A percentile compares a stretch with the other conserved stretches of the same genome.
Conservation (phyloP, 2,329 filamentous ascomycete species). For the Lasiodiplodia theobromae region DNA sequence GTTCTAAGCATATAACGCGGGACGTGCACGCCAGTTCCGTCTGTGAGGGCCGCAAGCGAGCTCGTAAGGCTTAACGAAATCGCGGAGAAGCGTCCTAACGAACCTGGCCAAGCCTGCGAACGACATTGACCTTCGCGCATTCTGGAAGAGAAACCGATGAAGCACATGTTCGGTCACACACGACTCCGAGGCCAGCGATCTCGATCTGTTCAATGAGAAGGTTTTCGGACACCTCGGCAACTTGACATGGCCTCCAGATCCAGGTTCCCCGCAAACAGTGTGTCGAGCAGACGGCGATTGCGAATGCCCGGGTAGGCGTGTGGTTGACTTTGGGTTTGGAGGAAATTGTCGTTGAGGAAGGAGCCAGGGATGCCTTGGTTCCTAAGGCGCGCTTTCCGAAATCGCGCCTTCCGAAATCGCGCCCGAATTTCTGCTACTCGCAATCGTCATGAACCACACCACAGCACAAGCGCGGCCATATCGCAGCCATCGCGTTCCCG, state of each 20-base stretch:
- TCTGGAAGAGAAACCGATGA: background rate
- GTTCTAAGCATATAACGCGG: background rate
- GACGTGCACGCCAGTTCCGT: background rate
- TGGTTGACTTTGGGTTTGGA: too few relatives aligned
- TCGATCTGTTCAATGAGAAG: background rate
- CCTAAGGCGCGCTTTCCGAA: background rate
- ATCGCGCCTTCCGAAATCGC: background rate
- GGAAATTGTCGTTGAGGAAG: background rate
- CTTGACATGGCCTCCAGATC: background rate
- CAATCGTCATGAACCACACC: background rate
- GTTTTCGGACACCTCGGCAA: background rate
- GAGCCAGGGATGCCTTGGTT: too few relatives aligned
- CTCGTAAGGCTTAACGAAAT: conserved; percentile 7
- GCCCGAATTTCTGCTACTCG: background rate
- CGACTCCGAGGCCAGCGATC: background rate
- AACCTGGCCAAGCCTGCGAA: background rate
- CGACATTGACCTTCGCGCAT: background rate
- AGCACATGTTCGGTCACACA: background rate
- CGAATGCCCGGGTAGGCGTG: too few relatives aligned
- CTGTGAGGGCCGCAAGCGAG: conserved; percentile 9
- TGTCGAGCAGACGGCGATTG: background rate
- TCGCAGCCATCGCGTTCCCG: conserved; percentile 52
- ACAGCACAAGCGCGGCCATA: conserved; percentile 45
- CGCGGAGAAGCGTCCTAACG: background rate
- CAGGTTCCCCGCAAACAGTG: background rate